Percentiles rank a stretch among this genome's conserved stretches.
phyloP scores from a whole-genome alignment of 2,329 filamentous ascomycete species.

The Purpureocillium takamizusanense region DNA sequence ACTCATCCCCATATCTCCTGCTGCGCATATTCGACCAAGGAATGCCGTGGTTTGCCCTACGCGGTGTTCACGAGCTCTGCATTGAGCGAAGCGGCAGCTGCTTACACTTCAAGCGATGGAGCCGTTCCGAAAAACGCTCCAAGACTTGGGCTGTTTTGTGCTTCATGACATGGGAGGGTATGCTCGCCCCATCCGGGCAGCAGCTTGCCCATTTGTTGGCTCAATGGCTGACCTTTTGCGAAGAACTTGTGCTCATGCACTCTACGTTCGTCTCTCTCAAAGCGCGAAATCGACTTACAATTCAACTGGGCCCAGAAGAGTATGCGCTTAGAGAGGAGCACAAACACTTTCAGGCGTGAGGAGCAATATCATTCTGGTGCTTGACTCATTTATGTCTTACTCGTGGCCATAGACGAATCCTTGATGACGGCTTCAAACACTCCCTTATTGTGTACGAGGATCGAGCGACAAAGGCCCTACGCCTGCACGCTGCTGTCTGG shows the following conservation, averaged over 20 bases:
- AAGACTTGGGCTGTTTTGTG: constrained; percentile 47
- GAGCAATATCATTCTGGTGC: background rate
- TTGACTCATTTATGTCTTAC: background rate
- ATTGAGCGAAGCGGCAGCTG: constrained; percentile 39
- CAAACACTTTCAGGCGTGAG: constrained; percentile 48
- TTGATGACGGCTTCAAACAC: constrained; percentile 46
- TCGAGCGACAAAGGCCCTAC: constrained; percentile 32
- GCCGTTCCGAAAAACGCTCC: constrained; percentile 26
- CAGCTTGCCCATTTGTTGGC: too few relatives aligned
- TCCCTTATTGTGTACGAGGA: constrained; percentile 47
- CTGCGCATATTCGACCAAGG: constrained; percentile 32
- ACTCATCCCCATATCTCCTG: constrained; percentile 37
- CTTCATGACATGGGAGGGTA: constrained; percentile 54
- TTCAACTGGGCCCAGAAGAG: constrained; percentile 35
- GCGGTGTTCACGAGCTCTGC: constrained; percentile 45
- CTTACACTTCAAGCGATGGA: constrained; percentile 45
- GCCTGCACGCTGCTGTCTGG: constrained; percentile 47
- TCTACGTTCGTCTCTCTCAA: constrained; percentile 50
- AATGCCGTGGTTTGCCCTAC: constrained; percentile 36
- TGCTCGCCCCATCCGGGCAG: constrained; percentile 7
- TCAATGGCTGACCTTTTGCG: too few relatives aligned
- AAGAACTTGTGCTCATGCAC: constrained; percentile 54
- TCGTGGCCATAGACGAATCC: constrained; percentile 35
- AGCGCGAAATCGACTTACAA: constrained; percentile 34
- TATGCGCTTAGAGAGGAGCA: constrained; percentile 38